Evolutionary conservation across 306 rosid species (phyloP).

Genomic region (Cucurbita ficifolia): DNA sequence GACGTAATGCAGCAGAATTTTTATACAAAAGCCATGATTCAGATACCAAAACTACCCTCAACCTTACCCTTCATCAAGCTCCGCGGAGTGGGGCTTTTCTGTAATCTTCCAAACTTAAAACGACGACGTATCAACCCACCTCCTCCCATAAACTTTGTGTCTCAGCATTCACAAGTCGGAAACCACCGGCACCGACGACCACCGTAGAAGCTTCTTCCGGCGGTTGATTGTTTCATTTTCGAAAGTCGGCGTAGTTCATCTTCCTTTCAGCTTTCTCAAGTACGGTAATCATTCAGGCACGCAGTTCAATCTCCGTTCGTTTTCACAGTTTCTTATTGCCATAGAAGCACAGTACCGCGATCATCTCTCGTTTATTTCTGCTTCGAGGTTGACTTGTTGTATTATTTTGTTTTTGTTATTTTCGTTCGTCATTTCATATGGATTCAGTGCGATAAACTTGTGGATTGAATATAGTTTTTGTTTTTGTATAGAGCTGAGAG

Average conservation of each 20-base stretch:
- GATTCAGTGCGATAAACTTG: neutral
- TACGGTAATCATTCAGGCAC: neutral
- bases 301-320: neutral
- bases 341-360: neutral
- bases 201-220: neutral
- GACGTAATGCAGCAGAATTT: neutral
- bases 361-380: neutral
- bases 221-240: neutral
- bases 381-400: neutral
- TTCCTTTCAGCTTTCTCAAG: neutral
- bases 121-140: neutral
- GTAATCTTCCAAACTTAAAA: neutral
- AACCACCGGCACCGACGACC: neutral
- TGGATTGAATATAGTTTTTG: neutral
- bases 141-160: neutral
- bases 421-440: neutral
- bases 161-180: neutral
- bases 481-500: neutral
- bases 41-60: neutral
- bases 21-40: neutral
- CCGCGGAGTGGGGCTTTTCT: neutral
- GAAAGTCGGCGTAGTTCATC: neutral
- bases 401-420: neutral
- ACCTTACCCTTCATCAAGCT: neutral
- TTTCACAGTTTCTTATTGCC: neutral